Conservation (phyloP, 139 green algal genomes). For the Coelastrella sp. region DNA sequence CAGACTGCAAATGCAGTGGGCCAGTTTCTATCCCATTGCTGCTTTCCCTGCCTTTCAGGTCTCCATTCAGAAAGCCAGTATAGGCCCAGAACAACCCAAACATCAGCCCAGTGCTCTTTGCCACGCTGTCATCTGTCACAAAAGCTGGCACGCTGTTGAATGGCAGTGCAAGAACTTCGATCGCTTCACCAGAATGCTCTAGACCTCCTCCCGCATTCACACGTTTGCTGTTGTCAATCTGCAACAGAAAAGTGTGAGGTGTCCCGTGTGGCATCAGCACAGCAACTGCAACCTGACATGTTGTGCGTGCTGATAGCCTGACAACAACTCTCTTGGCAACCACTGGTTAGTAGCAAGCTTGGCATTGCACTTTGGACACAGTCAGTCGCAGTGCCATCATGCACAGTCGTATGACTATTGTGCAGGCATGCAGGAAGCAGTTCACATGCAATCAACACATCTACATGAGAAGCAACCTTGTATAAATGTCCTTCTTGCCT, state of each 20-base stretch:
- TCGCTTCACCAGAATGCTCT: constrained; percentile 78
- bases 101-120: constrained; percentile 78
- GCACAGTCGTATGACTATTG: no score
- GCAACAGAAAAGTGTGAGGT: neutral
- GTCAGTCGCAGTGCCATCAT: no score
- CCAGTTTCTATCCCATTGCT: constrained; percentile 23
- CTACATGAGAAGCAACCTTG: no score
- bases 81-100: constrained; percentile 77
- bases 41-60: constrained; percentile 14
- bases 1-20: constrained; percentile 37
- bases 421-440: no score
- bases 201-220: constrained; percentile 65
- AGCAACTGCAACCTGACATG: neutral
- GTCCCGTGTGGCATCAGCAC: neutral
- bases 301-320: no score
- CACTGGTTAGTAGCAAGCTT: no score
- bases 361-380: no score
- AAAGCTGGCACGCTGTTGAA: constrained; percentile 64
- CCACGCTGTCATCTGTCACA: constrained; percentile 64
- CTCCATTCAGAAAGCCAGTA: constrained; percentile 8
- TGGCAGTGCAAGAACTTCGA: constrained; percentile 90
- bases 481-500: no score
- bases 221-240: constrained; percentile 78
- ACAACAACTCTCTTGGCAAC: no score
- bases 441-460: no score